These are phyloP conservation scores for Arabidopsis lyrata DNA, from an alignment of 441 rosid genomes.

Conservation along the genomic window DNA sequence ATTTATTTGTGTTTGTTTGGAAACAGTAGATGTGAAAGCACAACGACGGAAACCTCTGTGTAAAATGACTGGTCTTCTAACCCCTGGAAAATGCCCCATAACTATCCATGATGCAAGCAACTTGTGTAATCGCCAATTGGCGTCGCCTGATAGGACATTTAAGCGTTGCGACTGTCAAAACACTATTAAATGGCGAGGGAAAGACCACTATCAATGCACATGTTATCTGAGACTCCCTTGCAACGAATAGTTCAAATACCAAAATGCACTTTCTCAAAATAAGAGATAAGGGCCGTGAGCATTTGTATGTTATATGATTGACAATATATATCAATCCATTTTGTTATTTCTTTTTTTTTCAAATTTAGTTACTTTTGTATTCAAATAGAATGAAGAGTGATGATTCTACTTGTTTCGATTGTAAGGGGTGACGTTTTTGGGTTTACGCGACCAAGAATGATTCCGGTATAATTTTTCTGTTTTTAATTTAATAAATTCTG, in stretches of 20 bases:
- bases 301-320: neutral
- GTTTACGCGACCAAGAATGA: too few relatives aligned
- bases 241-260: neutral
- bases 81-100: neutral
- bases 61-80: neutral
- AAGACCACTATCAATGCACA: neutral
- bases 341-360: too few relatives aligned
- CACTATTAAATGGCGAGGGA: too few relatives aligned
- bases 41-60: neutral
- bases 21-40: slow-evolving; percentile 17
- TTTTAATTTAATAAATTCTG: too few relatives aligned
- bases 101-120: neutral
- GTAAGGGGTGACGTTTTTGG: too few relatives aligned
- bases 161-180: neutral
- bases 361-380: too few relatives aligned
- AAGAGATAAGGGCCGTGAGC: neutral
- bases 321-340: too few relatives aligned
- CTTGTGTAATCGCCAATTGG: neutral
- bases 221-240: neutral
- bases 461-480: too few relatives aligned
- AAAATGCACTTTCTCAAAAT: neutral
- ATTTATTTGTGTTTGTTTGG: neutral
- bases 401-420: too few relatives aligned
- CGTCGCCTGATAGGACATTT: neutral
- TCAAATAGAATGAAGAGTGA: too few relatives aligned